Base-by-base conservation (phyloP, 2,329 filamentous ascomycete genomes). In the Periconia digitata region DNA sequence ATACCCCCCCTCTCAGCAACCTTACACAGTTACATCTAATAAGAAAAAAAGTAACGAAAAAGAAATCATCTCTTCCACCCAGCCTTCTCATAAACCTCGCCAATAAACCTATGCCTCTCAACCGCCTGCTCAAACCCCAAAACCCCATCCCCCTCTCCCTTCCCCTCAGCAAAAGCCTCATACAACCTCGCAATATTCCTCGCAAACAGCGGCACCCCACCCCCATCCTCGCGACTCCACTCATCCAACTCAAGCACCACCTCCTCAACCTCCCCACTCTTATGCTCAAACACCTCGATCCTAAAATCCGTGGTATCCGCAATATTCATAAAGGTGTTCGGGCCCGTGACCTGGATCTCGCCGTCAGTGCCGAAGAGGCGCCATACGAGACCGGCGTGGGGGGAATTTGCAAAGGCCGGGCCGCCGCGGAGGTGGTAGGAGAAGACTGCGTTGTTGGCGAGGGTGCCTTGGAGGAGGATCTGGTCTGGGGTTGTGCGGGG, bases 131-230 rank as follows among this genome's bases (percentile, higher is more conserved):
- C 50, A 45, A 47, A 53, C 13, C 32, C 40, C 40, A 51, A 24
- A 8, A 55, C 50, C 1, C 50, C 50, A 13, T 47, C 51, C 1
- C 49, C 46, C 20, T 51, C 54, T 8, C 43, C 43, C 22, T 49
- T 51, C 18, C 63, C 67, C n/a, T 65, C 63, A 1, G 77, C 77
- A 63, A 76, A 81, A 2, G 67, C 70, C 51, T 86, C 82, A 61
- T 85, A 85, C 3, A 84, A 49, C 13, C 72, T 70, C 0, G 73
- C 81, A 22, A 85, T 75, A 53, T 76, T 79, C 44, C 78, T 72
- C 1, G 73, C 74, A 3, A 68, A 56, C 1, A 74, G 29, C 3
- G 29, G 5, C 8, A 39, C 18, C 18, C 17, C 18, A n/a, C n/a
- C n/a, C 5, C 45, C 36, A 0, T 78, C 74, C 16, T 82, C 50